phyloP scores from a whole-genome alignment of 176 grass and related monocot genomes.

The Thalia dealbata region DNA sequence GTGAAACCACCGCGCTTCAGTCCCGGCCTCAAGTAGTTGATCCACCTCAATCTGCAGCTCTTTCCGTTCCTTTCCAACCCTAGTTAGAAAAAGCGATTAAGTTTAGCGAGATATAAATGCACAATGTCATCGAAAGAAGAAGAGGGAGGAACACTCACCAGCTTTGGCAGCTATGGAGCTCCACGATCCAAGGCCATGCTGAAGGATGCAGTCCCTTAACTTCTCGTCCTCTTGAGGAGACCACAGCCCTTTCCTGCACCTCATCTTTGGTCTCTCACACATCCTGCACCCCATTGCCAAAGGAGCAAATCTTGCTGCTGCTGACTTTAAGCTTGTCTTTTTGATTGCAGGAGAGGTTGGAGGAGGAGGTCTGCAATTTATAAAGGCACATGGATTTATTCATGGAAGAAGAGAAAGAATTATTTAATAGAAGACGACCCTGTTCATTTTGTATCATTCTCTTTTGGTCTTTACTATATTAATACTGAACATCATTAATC shows the following conservation, averaged over 20 bases:
- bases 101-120: no score
- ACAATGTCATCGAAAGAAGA: neutral
- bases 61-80: slow-evolving; percentile 87
- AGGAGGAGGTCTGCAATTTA: neutral
- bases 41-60: slow-evolving; percentile 96
- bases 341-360: neutral
- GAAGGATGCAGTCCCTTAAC: slow-evolving; percentile 66
- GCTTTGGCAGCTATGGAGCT: slow-evolving; percentile 61
- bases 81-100: slow-evolving; percentile 21
- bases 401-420: no score
- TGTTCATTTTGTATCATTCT: no score
- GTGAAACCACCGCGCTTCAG: slow-evolving; percentile 81
- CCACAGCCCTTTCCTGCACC: slow-evolving; percentile 77
- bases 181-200: slow-evolving; percentile 77
- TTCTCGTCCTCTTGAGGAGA: slow-evolving; percentile 87
- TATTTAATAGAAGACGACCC: no score
- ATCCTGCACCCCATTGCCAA: slow-evolving; percentile 58
- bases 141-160: slow-evolving; percentile 34
- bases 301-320: neutral
- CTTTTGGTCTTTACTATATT: no score
- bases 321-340: slow-evolving; percentile 4
- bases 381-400: neutral
- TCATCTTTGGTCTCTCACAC: slow-evolving; percentile 77
- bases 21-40: slow-evolving; percentile 93
- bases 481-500: no score